These are phyloP conservation scores for Ophiostoma sp. DNA, from an alignment of 2,329 filamentous ascomycete genomes.

Conservation along the genomic window DNA sequence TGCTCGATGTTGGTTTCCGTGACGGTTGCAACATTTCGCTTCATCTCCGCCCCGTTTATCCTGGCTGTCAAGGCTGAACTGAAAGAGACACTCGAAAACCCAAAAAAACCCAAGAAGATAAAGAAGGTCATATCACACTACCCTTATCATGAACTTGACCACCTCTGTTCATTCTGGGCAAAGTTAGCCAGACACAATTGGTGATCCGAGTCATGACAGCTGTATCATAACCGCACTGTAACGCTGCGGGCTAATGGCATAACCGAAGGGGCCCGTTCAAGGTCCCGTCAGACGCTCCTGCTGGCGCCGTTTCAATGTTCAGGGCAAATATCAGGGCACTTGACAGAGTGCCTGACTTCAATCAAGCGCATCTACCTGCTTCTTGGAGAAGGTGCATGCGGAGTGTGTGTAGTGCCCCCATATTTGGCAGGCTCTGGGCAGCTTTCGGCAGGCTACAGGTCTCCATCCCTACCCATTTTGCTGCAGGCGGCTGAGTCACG, in stretches of 20 bases:
- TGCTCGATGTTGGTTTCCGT: neutral
- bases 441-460: neutral
- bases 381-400: neutral
- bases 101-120: neutral
- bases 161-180: neutral
- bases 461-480: neutral
- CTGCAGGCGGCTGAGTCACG: constrained; percentile 14
- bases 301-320: too few species aligned
- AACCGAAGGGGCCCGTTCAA: neutral
- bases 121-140: neutral
- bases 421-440: neutral
- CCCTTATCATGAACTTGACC: neutral
- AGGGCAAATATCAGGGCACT: neutral
- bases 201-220: neutral
- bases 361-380: neutral
- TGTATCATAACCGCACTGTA: neutral
- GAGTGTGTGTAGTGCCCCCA: neutral
- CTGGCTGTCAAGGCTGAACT: neutral
- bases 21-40: neutral
- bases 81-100: neutral
- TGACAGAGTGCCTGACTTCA: neutral
- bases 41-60: neutral
- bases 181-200: neutral
- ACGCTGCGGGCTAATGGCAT: neutral
- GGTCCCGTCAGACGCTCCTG: neutral